Evolutionary conservation across 257 asterid genomes (phyloP), one percentile per base, ranked within the genome.

Genomic region (Penstemon newberryi): DNA sequence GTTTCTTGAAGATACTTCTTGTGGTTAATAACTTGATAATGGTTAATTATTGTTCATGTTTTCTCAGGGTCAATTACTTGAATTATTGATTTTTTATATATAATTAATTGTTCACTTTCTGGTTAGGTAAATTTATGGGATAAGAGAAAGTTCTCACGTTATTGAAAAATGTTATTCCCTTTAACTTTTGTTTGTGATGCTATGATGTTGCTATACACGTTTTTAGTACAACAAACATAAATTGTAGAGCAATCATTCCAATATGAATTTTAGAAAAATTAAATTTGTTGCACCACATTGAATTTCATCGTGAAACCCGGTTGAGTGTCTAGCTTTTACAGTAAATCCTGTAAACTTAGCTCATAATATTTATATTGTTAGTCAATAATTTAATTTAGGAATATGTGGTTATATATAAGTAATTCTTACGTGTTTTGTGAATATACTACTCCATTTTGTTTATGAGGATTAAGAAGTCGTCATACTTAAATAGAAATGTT

Each of bases 301-400:
- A 25, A 25, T 25, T 25, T 25, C 33, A 25, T 25, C 33, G 2
- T 25, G 33, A 25, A 25, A 25, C 33, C 33, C 33, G 33, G 33
- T 49, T 49, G n/a, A 49, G 1, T 49, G 54, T 49, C 15, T 49
- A 12, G 5, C 8, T 49, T 1, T 49, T 3, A 15, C 8, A 4
- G 6, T 49, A 49, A 58, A 19, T 63, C 12, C 10, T 45, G 40
- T 60, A 69, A 53, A 49, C 4, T n/a, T 58, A 10, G 8, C 46
- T 36, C 56, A 46, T 44, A 49, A 6, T n/a, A 57, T 12, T 42
- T 45, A 39, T 8, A 37, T 8, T 78, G 75, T 53, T 45, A 72
- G 78, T 71, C 43, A 75, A 43, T 70, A 6, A 51, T 57, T 52
- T 63, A 13, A 69, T 38, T 68, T 38, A 39, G 6, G 59, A 13